Evolutionary conservation across 192 early-diverging fungal species (phyloP).

Genomic region (Podila verticillata): DNA sequence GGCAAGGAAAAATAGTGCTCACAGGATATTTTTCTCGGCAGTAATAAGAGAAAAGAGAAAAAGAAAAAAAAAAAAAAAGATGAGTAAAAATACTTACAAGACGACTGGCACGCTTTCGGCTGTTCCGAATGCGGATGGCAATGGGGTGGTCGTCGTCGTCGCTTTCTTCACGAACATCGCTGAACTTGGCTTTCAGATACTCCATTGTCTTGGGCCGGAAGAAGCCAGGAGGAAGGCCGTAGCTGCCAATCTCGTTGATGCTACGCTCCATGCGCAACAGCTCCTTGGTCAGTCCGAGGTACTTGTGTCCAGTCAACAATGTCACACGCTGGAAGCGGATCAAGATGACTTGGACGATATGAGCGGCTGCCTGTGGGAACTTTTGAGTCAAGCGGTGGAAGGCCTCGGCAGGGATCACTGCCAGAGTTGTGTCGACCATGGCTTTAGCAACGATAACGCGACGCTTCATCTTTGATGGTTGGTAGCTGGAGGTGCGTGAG

Average conservation of each 20-base stretch:
- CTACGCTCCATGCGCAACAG: conserved; percentile 86
- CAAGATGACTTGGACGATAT: conserved; percentile 95
- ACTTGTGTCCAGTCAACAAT: conserved; percentile 88
- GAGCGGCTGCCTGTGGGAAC: conserved; percentile 92
- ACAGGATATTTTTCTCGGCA: not conserved
- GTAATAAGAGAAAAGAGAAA: not conserved
- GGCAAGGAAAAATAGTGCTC: not conserved
- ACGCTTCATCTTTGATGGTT: conserved; percentile 58
- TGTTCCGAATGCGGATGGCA: conserved; percentile 43
- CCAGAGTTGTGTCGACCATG: conserved; percentile 87
- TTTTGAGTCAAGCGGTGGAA: conserved; percentile 90
- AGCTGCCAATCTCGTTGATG: conserved; percentile 78
- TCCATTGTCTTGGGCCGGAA: conserved; percentile 65
- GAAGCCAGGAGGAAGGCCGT: conserved; percentile 63
- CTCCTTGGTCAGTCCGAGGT: conserved; percentile 87
- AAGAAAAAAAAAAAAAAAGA: not conserved
- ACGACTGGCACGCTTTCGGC: conserved; percentile 19
- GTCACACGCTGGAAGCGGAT: conserved; percentile 97
- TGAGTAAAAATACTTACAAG: conserved; percentile 11
- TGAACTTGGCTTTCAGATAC: conserved; percentile 59
- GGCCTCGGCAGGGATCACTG: conserved; percentile 92
- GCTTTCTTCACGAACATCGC: conserved; percentile 47
- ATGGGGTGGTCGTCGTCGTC: conserved; percentile 49
- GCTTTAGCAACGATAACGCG: conserved; percentile 88
- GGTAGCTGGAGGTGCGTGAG: conserved; percentile 3